A percentile compares a stretch with the other conserved stretches of the same genome.
Conservation (phyloP, 768 basidiomycete species). For the Gautieria morchelliformis region DNA sequence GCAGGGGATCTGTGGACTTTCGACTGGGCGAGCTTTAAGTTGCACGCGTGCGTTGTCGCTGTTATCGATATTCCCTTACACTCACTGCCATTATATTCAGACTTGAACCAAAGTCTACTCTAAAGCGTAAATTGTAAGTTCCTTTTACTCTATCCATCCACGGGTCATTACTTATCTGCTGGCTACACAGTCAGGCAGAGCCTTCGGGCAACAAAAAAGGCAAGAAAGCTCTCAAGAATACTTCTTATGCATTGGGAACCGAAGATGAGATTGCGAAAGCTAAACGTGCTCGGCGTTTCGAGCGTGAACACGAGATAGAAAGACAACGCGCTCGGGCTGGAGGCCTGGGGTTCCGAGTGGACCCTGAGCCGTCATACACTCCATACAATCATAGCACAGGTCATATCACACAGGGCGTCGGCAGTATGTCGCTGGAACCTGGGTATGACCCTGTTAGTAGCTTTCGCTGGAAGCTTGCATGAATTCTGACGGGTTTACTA, state of each 20-base stretch:
- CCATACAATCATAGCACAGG: constrained; percentile 29
- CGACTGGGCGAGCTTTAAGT: constrained; percentile 83
- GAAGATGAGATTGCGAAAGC: constrained; percentile 63
- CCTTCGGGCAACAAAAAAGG: constrained; percentile 54
- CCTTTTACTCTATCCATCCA: background rate
- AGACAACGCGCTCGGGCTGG: constrained; percentile 43
- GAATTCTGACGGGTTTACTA: constrained; percentile 22
- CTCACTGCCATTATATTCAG: constrained; percentile 24
- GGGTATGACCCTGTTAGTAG: constrained; percentile 59
- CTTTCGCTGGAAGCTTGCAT: constrained; percentile 6
- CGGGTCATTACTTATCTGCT: constrained; percentile 3
- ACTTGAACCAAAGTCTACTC: constrained; percentile 49
- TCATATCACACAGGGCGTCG: constrained; percentile 4
- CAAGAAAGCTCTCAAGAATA: constrained; percentile 27
- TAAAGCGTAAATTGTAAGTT: constrained; percentile 66
- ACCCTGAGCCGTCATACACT: constrained; percentile 30
- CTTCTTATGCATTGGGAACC: constrained; percentile 34
- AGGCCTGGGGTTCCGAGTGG: constrained; percentile 30
- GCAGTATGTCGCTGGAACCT: constrained; percentile 18
- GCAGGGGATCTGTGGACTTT: constrained; percentile 83
- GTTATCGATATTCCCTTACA: background rate
- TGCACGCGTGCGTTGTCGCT: constrained; percentile 59
- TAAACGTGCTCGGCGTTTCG: constrained; percentile 80
- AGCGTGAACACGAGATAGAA: constrained; percentile 83
- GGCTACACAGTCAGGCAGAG: constrained; percentile 33